phyloP scores from a whole-genome alignment of 768 basidiomycete genomes.

The Pleurotus pulmonarius region DNA sequence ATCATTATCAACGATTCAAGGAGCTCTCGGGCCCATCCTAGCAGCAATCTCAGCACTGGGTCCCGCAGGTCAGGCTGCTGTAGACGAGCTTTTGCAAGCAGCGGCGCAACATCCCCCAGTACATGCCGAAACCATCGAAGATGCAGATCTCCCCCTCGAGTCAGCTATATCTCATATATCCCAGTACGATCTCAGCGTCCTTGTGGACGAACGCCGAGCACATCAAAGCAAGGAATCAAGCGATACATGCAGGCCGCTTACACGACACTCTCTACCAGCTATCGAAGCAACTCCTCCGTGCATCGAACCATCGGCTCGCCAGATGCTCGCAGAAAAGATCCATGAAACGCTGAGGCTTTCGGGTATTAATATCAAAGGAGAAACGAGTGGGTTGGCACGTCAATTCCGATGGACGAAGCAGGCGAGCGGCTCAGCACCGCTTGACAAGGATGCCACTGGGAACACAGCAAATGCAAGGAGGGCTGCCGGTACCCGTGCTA shows the following conservation, averaged over 20 bases:
- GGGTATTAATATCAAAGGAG: neutral
- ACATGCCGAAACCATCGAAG: no score
- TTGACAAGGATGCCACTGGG: neutral
- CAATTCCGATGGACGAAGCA: neutral
- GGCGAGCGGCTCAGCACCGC: neutral
- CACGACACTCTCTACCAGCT: no score
- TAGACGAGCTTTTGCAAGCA: neutral
- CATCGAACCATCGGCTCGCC: neutral
- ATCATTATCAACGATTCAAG: neutral
- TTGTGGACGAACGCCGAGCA: conserved; percentile 5
- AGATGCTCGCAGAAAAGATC: neutral
- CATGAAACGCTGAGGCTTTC: neutral
- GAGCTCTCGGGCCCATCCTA: neutral
- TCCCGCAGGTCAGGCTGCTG: neutral
- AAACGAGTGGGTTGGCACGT: neutral
- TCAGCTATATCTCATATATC: neutral
- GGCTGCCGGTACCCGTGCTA: neutral
- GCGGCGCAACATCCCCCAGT: no score
- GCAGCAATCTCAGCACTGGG: neutral
- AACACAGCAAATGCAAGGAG: neutral
- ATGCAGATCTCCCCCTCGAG: neutral
- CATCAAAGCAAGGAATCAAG: conserved; percentile 19
- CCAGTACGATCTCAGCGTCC: conserved; percentile 2
- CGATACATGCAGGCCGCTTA: neutral
- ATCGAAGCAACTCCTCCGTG: neutral